phyloP scores from a whole-genome alignment of 1,284 basidiomycete species.

The Malassezia slooffiae region DNA sequence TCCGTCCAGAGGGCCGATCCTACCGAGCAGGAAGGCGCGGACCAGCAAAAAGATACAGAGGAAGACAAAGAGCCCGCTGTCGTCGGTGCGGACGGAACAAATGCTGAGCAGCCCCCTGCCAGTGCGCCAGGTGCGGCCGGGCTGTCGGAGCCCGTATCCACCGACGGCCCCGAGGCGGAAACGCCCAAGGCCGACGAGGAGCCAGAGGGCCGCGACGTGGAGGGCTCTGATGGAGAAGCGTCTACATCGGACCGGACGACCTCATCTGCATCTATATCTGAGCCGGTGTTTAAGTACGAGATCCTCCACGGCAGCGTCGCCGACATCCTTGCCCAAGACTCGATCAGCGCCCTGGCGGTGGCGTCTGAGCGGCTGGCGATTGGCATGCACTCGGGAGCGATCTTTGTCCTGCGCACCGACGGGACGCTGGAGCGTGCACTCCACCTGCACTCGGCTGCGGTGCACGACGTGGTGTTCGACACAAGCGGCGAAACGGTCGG shows the following conservation, averaged over 20 bases:
- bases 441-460: conserved; percentile 78
- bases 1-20: too few species aligned
- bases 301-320: conserved; percentile 63
- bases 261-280: conserved; percentile 5
- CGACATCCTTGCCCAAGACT: conserved; percentile 77
- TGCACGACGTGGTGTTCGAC: conserved; percentile 77
- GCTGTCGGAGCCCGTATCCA: too few species aligned
- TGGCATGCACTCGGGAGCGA: conserved; percentile 81
- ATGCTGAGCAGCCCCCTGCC: too few species aligned
- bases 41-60: too few species aligned
- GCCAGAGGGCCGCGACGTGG: too few species aligned
- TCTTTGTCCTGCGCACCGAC: conserved; percentile 70
- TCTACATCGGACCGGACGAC: background rate
- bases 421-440: conserved; percentile 80
- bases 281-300: conserved; percentile 70
- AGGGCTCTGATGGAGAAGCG: too few species aligned
- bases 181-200: too few species aligned
- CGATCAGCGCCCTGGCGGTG: conserved; percentile 51
- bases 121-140: too few species aligned
- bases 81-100: too few species aligned
- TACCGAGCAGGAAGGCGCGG: too few species aligned
- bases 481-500: conserved; percentile 76
- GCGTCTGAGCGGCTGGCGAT: conserved; percentile 57
- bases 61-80: too few species aligned
- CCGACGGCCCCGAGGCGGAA: too few species aligned